These are phyloP conservation scores for Aspergillus affinis DNA, from an alignment of 495 filamentous ascomycete genomes.

Conservation along the genomic window DNA sequence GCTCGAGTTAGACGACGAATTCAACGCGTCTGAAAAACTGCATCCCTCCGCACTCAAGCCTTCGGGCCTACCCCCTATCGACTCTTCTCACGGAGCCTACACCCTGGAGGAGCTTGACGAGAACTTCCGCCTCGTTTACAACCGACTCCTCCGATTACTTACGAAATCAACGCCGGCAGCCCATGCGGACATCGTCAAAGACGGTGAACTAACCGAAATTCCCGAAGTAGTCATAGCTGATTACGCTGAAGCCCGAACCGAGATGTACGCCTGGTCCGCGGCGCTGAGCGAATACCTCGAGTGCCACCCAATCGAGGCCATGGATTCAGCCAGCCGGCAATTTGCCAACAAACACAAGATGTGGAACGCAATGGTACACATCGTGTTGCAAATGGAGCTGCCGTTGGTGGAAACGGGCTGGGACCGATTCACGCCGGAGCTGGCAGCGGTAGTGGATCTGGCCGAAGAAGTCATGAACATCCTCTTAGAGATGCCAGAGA, in stretches of 20 bases:
- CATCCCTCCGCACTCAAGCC: not conserved
- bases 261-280: not conserved
- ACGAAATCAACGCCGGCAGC: not conserved
- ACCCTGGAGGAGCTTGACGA: conserved; percentile 5
- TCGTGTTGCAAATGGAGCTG: conserved; percentile 12
- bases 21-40: conserved; percentile 3
- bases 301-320: not conserved
- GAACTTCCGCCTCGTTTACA: conserved; percentile 6
- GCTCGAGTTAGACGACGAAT: conserved; percentile 17
- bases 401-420: conserved; percentile 14
- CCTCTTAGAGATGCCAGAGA: conserved; percentile 15
- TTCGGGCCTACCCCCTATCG: not conserved
- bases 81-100: not conserved
- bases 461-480: conserved; percentile 30
- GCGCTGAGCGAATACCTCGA: not conserved
- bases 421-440: conserved; percentile 12
- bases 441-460: conserved; percentile 9
- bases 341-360: conserved; percentile 9
- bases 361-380: conserved; percentile 14
- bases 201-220: not conserved
- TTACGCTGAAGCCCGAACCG: not conserved
- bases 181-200: not conserved
- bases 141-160: conserved; percentile 2
- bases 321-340: not conserved
- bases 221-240: not conserved